These are phyloP conservation scores for Phragmites australis DNA, from an alignment of 176 grass and related monocot genomes.

Conservation along the genomic window DNA sequence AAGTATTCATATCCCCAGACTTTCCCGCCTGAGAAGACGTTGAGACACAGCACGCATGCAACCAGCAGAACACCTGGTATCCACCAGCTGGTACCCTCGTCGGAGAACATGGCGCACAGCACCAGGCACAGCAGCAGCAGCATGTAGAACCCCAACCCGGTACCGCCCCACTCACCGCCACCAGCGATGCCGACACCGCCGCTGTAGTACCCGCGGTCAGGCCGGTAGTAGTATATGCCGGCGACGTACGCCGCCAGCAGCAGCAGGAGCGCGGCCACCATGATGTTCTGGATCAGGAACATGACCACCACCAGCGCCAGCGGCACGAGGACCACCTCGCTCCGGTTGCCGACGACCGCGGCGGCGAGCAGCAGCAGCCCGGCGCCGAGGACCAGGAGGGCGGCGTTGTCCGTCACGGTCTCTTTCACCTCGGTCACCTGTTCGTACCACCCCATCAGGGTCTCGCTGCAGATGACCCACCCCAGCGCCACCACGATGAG, in stretches of 20 bases:
- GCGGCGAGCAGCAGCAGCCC: constrained; percentile 32
- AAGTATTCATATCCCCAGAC: constrained; percentile 39
- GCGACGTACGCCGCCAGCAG: constrained; percentile 51
- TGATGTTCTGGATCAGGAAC: constrained; percentile 55
- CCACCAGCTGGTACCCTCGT: constrained; percentile 66
- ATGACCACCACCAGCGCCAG: constrained; percentile 47
- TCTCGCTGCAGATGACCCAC: constrained; percentile 62
- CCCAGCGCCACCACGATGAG: constrained; percentile 59
- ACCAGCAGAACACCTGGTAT: constrained; percentile 46
- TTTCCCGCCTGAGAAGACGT: constrained; percentile 57
- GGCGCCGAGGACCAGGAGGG: constrained; percentile 39
- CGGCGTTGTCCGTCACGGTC: constrained; percentile 23
- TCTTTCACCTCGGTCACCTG: constrained; percentile 41
- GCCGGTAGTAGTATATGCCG: constrained; percentile 52
- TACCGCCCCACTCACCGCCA: constrained; percentile 9
- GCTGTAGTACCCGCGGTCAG: constrained; percentile 27
- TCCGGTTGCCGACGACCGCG: constrained; percentile 38
- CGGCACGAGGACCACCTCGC: constrained; percentile 61
- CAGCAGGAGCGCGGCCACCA: constrained; percentile 42
- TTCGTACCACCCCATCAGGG: constrained; percentile 51
- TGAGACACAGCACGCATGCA: constrained; percentile 60
- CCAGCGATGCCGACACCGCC: not conserved
- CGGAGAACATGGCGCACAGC: constrained; percentile 54
- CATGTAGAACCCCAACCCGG: constrained; percentile 64
- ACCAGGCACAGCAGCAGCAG: constrained; percentile 58